Conservation (phyloP, 2,329 filamentous ascomycete genomes). For the Ophiostoma ips region DNA sequence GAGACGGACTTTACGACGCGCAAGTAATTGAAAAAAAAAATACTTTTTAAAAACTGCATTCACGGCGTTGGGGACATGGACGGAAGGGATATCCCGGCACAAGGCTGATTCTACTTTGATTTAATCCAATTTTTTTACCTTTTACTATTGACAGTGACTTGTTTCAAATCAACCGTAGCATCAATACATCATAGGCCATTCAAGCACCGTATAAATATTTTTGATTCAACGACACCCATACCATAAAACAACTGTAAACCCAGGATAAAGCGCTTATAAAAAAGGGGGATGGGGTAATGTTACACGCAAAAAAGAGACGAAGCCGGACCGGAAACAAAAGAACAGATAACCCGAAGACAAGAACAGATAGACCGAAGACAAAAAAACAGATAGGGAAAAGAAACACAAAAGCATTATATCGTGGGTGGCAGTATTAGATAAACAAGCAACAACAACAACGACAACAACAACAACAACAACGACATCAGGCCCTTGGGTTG, state of each 20-base stretch:
- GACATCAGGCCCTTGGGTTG: neutral
- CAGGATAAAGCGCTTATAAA: neutral
- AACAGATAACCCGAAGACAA: neutral
- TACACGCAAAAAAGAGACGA: neutral
- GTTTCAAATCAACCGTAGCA: too few species aligned
- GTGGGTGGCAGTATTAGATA: neutral
- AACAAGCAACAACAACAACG: neutral
- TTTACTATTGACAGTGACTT: too few species aligned
- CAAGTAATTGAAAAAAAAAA: conserved; percentile 21
- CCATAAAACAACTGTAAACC: neutral
- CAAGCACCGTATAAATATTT: neutral
- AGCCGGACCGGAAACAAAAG: neutral
- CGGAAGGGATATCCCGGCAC: neutral
- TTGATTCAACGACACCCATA: neutral
- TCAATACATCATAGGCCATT: neutral
- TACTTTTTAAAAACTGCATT: neutral
- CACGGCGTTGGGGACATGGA: neutral
- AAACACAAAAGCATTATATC: neutral
- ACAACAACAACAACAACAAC: neutral
- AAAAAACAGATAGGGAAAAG: neutral
- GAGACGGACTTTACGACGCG: conserved; percentile 84
- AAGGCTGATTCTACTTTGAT: too few species aligned
- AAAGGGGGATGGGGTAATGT: neutral
- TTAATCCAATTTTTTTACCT: too few species aligned
- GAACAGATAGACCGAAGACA: neutral